phyloP scores from a whole-genome alignment of 352 stramenopile species.

The Phytophthora pluvialis region DNA sequence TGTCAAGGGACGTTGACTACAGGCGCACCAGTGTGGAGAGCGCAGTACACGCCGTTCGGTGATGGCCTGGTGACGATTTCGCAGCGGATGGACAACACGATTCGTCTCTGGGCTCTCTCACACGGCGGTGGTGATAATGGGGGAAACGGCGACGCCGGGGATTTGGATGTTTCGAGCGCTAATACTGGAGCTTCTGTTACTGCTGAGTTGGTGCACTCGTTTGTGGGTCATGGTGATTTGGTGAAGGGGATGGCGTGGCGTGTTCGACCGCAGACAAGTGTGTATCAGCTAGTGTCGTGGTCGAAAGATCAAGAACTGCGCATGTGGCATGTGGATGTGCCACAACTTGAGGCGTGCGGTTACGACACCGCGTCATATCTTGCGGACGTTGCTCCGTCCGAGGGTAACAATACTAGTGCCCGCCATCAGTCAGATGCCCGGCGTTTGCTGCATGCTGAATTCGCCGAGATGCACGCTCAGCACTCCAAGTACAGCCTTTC shows the following conservation, averaged over 20 bases:
- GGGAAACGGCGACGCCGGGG: constrained; percentile 16
- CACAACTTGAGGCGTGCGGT: constrained; percentile 67
- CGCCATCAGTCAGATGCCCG: constrained; percentile 23
- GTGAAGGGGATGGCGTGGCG: constrained; percentile 78
- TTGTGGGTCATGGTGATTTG: constrained; percentile 64
- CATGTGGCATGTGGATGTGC: constrained; percentile 71
- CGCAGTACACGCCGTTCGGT: constrained; percentile 83
- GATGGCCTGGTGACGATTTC: constrained; percentile 82
- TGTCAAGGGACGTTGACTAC: constrained; percentile 72
- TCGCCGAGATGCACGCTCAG: constrained; percentile 38
- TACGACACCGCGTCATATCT: constrained; percentile 54
- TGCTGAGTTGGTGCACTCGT: constrained; percentile 65
- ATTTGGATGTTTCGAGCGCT: constrained; percentile 17
- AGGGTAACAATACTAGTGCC: constrained; percentile 25
- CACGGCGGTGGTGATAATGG: constrained; percentile 34
- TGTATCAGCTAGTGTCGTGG: constrained; percentile 83
- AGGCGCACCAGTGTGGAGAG: constrained; percentile 67
- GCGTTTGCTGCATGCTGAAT: constrained; percentile 37
- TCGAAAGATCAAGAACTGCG: constrained; percentile 82
- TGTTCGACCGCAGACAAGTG: constrained; percentile 38
- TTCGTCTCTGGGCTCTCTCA: constrained; percentile 74
- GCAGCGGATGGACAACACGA: constrained; percentile 61
- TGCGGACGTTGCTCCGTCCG: constrained; percentile 34
- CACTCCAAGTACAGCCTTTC: constrained; percentile 76
- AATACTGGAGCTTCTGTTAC: constrained; percentile 30